Base-by-base conservation (phyloP, 1,284 basidiomycete genomes). In the Trichosporon asahii region DNA sequence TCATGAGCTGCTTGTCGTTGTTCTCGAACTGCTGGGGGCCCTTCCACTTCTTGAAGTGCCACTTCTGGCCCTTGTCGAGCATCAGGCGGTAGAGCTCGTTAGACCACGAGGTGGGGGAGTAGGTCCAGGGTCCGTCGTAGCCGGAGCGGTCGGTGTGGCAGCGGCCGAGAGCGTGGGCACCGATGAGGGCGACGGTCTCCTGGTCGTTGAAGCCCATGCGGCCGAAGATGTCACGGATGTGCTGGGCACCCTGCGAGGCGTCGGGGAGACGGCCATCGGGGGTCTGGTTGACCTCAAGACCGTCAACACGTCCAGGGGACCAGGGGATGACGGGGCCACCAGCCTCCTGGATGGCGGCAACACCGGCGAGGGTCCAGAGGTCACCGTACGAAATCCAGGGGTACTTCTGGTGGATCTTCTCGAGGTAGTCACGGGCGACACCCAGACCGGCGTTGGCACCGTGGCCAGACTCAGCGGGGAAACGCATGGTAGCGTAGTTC, bases 131-230 rank as follows among this genome's bases (percentile, higher is more conserved):
- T 89, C 94, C 95, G 2, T 93, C 90, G 83, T 91, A 95, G 53
- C 93, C 93, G 70, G 92, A 94, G 74, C 90, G 89, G 79, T 82
- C 78, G 87, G 84, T 75, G 86, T 98, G 96, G 88, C 94, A 96
- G 80, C 96, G 91, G 57, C 95, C 95, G 65, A 98, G 89, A 72
- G 94, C 94, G 82, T 99, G 96, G 60, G 93, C 95, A 76, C 96
- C 96, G 37, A 89, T 89, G 75, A 99, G 90, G 66, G 95, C 95
- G 69, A 98, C 95, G 68, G 95, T 95, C 85, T 95, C 94, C 84
- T 95, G 93, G 85, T 98, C 96, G 83, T 96, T 93, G 88, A 98
- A 95, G 68, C 93, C 93, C 93, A 95, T 94, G 76, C 94, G 91
- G 85, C 92, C 90, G 85, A 96, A 96, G 82, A 97, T 92, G 88